Evolutionary conservation across 2,329 filamentous ascomycete species (phyloP).

Genomic region (Fusarium anguioides): DNA sequence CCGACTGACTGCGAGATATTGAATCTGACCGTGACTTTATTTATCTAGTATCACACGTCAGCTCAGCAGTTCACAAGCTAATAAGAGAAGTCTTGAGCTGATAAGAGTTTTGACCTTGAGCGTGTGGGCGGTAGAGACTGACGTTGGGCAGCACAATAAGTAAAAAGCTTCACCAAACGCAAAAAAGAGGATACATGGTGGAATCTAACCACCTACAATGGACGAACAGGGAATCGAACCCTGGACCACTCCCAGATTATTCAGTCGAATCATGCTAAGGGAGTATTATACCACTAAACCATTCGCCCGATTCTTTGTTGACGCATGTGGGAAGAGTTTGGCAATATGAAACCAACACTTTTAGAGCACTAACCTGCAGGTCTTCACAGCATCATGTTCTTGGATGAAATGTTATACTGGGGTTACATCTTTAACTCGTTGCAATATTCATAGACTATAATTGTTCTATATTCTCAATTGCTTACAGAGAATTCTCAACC

Average conservation of each 20-base stretch:
- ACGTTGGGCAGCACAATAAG: background rate
- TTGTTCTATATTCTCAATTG: background rate
- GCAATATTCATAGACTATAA: background rate
- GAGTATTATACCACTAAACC: constrained; percentile 47
- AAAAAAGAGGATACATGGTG: constrained; percentile 5
- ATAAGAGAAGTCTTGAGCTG: too few species aligned
- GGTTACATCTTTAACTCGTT: background rate
- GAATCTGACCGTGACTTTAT: background rate
- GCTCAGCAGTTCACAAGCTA: background rate
- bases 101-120: background rate
- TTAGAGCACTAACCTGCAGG: background rate
- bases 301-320: constrained; percentile 41
- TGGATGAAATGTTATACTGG: background rate
- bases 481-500: constrained; percentile 51
- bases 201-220: constrained; percentile 38
- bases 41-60: constrained; percentile 24
- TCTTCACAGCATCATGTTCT: background rate
- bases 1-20: background rate
- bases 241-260: constrained; percentile 45
- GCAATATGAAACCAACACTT: fast-evolving
- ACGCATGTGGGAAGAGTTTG: fast-evolving
- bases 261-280: constrained; percentile 44
- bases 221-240: constrained; percentile 47
- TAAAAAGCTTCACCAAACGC: background rate
- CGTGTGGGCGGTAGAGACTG: background rate